phyloP scores from a whole-genome alignment of 2,329 filamentous ascomycete species.

The Colletotrichum magnum region DNA sequence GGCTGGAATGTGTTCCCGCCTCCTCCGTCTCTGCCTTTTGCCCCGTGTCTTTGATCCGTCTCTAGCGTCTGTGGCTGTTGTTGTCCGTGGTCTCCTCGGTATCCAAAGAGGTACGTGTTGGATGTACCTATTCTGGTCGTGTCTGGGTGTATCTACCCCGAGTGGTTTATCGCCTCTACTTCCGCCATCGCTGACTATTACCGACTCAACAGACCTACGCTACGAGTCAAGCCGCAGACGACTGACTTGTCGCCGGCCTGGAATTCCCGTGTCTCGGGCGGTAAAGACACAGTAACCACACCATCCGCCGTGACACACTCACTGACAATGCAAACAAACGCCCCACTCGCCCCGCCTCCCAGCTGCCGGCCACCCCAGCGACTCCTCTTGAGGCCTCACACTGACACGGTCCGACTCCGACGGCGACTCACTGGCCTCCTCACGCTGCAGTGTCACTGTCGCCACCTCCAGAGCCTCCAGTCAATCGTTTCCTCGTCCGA shows the following conservation, averaged over 20 bases:
- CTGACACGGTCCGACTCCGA: neutral
- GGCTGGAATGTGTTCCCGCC: conserved; percentile 15
- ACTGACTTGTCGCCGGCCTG: conserved; percentile 14
- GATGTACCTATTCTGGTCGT: too few species aligned
- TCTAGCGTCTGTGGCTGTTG: too few species aligned
- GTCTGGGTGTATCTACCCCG: too few species aligned
- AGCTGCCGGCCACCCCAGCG: neutral
- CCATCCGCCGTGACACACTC: neutral
- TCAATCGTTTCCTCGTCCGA: conserved; percentile 34
- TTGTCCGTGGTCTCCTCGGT: too few species aligned
- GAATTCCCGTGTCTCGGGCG: conserved; percentile 9
- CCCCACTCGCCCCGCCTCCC: neutral
- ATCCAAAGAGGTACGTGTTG: too few species aligned
- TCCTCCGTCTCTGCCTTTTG: neutral
- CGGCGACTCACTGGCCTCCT: too few species aligned
- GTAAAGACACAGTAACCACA: neutral
- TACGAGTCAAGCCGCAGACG: neutral
- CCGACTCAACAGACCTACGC: too few species aligned
- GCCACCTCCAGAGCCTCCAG: conserved; percentile 36
- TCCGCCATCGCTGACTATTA: too few species aligned
- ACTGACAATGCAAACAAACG: neutral
- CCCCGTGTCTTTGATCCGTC: too few species aligned
- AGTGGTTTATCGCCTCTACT: too few species aligned
- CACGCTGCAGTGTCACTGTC: conserved; percentile 13
- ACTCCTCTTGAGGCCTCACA: conserved; percentile 1